Evolutionary conservation across 805 yeast species (phyloP).

Genomic region (Pichia kluyveri): DNA sequence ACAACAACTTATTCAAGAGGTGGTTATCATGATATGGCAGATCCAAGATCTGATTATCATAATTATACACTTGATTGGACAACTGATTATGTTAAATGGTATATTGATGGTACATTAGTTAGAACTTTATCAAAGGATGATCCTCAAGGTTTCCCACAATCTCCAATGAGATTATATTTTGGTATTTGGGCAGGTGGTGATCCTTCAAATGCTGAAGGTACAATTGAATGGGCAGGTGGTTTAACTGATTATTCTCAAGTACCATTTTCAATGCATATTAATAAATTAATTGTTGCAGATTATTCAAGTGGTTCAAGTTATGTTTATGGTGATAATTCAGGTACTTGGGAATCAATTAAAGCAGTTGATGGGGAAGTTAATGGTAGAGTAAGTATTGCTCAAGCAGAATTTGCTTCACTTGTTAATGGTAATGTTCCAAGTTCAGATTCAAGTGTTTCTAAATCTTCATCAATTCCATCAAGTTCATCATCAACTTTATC

Average conservation of each 20-base stretch:
- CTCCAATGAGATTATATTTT: conserved; percentile 62
- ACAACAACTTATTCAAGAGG: conserved; percentile 77
- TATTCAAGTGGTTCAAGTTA: conserved; percentile 59
- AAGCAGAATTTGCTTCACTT: conserved; percentile 32
- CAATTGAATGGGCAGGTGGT: conserved; percentile 83
- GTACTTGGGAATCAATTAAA: conserved; percentile 50
- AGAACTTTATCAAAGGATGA: conserved; percentile 51
- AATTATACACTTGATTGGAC: conserved; percentile 86
- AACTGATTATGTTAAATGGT: conserved; percentile 55
- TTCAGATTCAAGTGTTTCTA: background rate
- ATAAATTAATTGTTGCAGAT: conserved; percentile 53
- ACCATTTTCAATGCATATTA: conserved; percentile 61
- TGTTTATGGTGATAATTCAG: conserved; percentile 44
- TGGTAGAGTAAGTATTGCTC: conserved; percentile 46
- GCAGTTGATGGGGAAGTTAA: conserved; percentile 51
- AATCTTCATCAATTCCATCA: conserved; percentile 1
- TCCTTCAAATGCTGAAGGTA: conserved; percentile 51
- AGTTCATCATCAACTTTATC: conserved; percentile 8
- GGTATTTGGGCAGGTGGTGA: conserved; percentile 87
- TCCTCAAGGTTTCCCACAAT: conserved; percentile 74
- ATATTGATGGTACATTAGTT: conserved; percentile 57
- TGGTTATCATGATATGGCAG: conserved; percentile 47
- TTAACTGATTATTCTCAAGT: conserved; percentile 51
- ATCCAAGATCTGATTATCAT: conserved; percentile 54
- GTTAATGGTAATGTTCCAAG: conserved; percentile 19